A percentile compares a stretch with the other conserved stretches of the same genome.
Evolutionary conservation across 106 monocot species (phyloP).

Genomic region (Hemerocallis citrina): DNA sequence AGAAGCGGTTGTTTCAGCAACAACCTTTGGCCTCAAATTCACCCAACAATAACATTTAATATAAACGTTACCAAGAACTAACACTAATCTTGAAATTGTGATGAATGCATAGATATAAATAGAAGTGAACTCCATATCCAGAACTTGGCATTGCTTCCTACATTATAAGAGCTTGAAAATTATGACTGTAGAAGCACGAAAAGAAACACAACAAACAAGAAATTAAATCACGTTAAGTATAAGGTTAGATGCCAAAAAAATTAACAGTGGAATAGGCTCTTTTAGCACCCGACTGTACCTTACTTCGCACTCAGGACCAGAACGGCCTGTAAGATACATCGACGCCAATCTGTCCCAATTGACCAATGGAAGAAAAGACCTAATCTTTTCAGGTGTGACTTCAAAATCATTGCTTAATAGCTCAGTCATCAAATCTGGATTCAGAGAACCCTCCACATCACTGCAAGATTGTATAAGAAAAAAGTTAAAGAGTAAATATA

Average conservation of each 20-base stretch:
- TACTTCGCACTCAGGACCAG: conserved; percentile 84
- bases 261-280: not conserved
- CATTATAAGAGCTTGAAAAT: too few species aligned
- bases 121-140: not conserved
- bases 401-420: conserved; percentile 36
- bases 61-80: not conserved
- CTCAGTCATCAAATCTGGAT: conserved; percentile 29
- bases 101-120: not conserved
- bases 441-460: conserved; percentile 25
- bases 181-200: not conserved
- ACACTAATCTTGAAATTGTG: not conserved
- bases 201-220: not conserved
- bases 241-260: not conserved
- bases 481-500: not conserved
- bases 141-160: too few species aligned
- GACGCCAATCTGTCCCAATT: conserved; percentile 86
- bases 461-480: conserved; percentile 34
- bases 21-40: not conserved
- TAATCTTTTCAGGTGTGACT: conserved; percentile 59
- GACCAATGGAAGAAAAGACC: conserved; percentile 62
- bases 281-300: conserved; percentile 34
- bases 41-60: too few species aligned
- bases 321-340: conserved; percentile 73
- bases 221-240: not conserved
- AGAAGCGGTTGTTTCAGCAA: not conserved